Evolutionary conservation across 2,329 filamentous ascomycete species (phyloP).

Genomic region (Peltaster fructicola): DNA sequence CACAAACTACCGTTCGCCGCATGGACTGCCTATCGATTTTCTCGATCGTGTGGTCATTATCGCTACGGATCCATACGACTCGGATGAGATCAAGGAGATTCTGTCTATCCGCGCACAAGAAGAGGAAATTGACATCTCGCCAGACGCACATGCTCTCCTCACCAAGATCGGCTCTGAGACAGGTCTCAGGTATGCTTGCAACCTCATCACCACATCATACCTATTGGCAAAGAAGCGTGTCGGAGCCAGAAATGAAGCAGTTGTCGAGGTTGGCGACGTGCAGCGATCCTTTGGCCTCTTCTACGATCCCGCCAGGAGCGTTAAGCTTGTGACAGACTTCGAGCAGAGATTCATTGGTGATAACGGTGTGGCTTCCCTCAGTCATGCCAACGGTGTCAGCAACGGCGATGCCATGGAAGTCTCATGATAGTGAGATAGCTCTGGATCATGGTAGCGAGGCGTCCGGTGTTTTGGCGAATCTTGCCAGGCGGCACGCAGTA

Average conservation of each 20-base stretch:
- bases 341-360: slow-evolving; percentile 89
- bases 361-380: slow-evolving; percentile 59
- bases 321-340: slow-evolving; percentile 75
- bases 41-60: slow-evolving; percentile 92
- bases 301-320: slow-evolving; percentile 74
- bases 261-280: slow-evolving; percentile 68
- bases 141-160: slow-evolving; percentile 78
- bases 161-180: slow-evolving; percentile 93
- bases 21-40: slow-evolving; percentile 89
- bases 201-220: slow-evolving; percentile 88
- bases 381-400: slow-evolving; percentile 28
- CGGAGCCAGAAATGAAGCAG: slow-evolving; percentile 40
- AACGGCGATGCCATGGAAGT: slow-evolving; percentile 49
- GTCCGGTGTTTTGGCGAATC: too few species aligned
- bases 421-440: too few species aligned
- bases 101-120: slow-evolving; percentile 83
- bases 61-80: slow-evolving; percentile 68
- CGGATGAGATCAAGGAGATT: slow-evolving; percentile 82
- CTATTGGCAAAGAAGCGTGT: slow-evolving; percentile 65
- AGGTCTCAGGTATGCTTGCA: slow-evolving; percentile 87
- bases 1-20: slow-evolving; percentile 81
- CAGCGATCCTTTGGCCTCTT: slow-evolving; percentile 88
- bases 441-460: too few species aligned
- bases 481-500: too few species aligned
- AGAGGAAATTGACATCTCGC: slow-evolving; percentile 81